Evolutionary conservation across 371 early-diverging fungal genomes (phyloP).

Genomic region (Saksenaea oblongispora): DNA sequence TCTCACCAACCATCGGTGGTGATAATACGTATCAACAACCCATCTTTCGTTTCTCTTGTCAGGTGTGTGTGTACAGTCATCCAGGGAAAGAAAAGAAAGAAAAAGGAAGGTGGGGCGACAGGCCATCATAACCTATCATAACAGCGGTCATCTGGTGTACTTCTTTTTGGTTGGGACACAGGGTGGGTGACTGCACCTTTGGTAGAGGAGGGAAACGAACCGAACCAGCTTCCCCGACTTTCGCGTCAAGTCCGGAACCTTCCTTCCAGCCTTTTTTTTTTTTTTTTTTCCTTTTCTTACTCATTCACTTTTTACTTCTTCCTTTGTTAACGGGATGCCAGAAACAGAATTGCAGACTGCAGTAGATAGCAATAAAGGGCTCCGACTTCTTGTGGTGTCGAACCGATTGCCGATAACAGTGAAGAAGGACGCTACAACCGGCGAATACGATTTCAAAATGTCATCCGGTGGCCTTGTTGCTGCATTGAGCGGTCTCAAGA

Average conservation of each 20-base stretch:
- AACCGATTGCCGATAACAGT: constrained; percentile 99
- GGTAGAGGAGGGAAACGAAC: not conserved
- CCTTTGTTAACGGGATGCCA: not conserved
- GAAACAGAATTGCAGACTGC: not conserved
- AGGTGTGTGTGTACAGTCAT: no score
- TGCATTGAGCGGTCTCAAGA: constrained; percentile 93
- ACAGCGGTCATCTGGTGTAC: not conserved
- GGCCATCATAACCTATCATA: not conserved
- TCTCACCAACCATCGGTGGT: no score
- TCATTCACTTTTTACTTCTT: no score
- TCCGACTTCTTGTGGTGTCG: constrained; percentile 95
- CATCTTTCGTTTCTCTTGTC: no score
- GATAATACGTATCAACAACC: no score
- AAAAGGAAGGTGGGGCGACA: no score
- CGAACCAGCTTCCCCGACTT: not conserved
- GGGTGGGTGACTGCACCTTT: not conserved
- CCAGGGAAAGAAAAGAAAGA: no score
- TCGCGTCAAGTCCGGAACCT: constrained; percentile 5
- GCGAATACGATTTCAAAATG: constrained; percentile 76
- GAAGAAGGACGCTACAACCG: constrained; percentile 63
- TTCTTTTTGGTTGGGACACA: not conserved
- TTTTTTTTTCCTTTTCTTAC: not conserved
- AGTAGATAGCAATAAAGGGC: constrained; percentile 14
- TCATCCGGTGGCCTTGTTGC: constrained; percentile 98
- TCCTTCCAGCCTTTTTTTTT: not conserved